A percentile compares a stretch with the other conserved stretches of the same genome.
These are phyloP conservation scores for Candida orba DNA, from an alignment of 805 yeast species.

Conservation along the genomic window DNA sequence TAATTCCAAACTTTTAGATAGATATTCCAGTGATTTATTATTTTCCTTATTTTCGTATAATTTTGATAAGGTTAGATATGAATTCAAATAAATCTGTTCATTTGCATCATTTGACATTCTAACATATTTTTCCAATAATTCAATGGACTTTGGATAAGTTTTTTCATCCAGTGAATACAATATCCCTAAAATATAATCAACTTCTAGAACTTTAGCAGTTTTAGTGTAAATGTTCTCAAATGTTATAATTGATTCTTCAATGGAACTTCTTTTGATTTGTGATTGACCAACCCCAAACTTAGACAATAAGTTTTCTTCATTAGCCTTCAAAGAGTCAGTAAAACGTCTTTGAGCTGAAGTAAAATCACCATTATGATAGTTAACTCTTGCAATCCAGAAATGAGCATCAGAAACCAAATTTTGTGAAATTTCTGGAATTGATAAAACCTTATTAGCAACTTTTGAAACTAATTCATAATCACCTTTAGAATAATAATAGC, in stretches of 20 bases:
- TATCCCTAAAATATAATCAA: slow-evolving; percentile 68
- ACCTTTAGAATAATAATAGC: slow-evolving; percentile 65
- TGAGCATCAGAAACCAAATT: slow-evolving; percentile 51
- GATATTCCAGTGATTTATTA: slow-evolving; percentile 57
- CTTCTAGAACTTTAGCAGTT: slow-evolving; percentile 66
- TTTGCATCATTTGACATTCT: slow-evolving; percentile 48
- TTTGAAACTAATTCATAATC: slow-evolving; percentile 50
- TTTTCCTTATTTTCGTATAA: slow-evolving; percentile 63
- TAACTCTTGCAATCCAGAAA: slow-evolving; percentile 83
- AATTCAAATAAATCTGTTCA: slow-evolving; percentile 56
- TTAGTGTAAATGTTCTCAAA: slow-evolving; percentile 67
- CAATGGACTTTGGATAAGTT: slow-evolving; percentile 45
- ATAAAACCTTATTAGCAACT: slow-evolving; percentile 44
- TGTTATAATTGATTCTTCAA: slow-evolving; percentile 79
- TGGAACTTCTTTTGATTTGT: slow-evolving; percentile 62
- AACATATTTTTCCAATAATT: slow-evolving; percentile 62
- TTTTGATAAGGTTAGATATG: slow-evolving; percentile 60
- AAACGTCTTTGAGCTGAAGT: slow-evolving; percentile 67
- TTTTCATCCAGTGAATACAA: slow-evolving; percentile 42
- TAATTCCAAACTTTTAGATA: slow-evolving; percentile 54
- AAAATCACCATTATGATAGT: slow-evolving; percentile 52
- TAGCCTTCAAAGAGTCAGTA: slow-evolving; percentile 60
- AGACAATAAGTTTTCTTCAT: slow-evolving; percentile 61
- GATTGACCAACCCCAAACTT: slow-evolving; percentile 83
- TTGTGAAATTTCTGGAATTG: slow-evolving; percentile 31